Percentiles rank a stretch among this genome's conserved stretches.
Conservation (phyloP, 2,329 filamentous ascomycete genomes). For the Pseudogymnoascus sp. region DNA sequence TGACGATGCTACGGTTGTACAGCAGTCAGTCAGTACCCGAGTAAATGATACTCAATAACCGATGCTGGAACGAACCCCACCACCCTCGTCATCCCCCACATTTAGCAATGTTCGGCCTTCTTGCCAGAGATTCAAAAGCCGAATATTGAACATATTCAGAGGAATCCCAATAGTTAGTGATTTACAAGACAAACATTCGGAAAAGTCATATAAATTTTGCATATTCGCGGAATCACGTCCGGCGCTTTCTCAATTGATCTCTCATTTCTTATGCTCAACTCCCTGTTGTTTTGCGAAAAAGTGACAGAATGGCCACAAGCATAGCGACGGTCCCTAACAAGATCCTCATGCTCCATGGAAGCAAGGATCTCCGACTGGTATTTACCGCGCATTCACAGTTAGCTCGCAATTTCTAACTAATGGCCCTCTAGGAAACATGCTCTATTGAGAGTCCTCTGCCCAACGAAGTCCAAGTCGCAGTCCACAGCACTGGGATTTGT, state of each 20-base stretch:
- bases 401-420: constrained; percentile 2
- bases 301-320: neutral
- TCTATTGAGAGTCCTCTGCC: constrained; percentile 19
- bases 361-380: constrained; percentile 27
- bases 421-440: constrained; percentile 16
- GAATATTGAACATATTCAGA: neutral
- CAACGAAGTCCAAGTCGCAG: constrained; percentile 70
- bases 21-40: neutral
- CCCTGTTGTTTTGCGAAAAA: neutral
- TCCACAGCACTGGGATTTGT: constrained; percentile 93
- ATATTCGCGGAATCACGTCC: neutral
- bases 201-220: neutral
- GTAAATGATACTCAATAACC: neutral
- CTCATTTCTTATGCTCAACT: neutral
- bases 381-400: constrained; percentile 4
- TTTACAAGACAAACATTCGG: neutral
- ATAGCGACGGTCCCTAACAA: neutral
- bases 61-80: neutral
- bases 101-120: neutral
- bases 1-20: neutral
- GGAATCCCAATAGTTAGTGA: neutral
- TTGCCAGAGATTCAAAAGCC: neutral
- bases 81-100: neutral
- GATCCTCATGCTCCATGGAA: constrained; percentile 22
- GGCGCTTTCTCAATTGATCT: neutral